Conservation (phyloP, 2,329 filamentous ascomycete species). For the Penicillium sp. region DNA sequence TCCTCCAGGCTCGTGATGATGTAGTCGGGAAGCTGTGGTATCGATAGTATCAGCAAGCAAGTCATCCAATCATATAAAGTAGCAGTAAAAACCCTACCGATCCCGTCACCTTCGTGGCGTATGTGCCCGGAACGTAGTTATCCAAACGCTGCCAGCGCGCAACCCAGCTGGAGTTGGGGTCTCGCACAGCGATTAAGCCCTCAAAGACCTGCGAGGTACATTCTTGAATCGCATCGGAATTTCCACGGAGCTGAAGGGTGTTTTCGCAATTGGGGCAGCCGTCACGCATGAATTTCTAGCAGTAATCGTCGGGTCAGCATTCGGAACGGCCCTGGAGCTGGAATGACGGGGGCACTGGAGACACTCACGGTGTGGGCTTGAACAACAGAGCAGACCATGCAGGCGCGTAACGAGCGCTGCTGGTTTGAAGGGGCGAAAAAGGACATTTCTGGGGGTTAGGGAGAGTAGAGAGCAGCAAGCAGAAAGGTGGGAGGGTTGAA, state of each 20-base stretch:
- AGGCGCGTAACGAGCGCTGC: slow-evolving; percentile 87
- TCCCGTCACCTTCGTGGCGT: slow-evolving; percentile 93
- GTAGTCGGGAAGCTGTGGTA: slow-evolving; percentile 58
- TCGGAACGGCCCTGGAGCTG: not conserved
- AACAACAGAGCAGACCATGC: slow-evolving; percentile 98
- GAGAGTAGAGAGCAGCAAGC: not conserved
- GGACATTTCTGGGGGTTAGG: slow-evolving; percentile 39
- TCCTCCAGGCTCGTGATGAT: slow-evolving; percentile 60
- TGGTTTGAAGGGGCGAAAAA: slow-evolving; percentile 75
- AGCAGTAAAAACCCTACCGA: slow-evolving; percentile 53
- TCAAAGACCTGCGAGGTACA: slow-evolving; percentile 98
- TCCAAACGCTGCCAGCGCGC: slow-evolving; percentile 95
- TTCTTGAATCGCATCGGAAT: slow-evolving; percentile 79
- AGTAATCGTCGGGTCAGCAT: not conserved
- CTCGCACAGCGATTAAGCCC: slow-evolving; percentile 81
- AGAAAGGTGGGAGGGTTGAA: slow-evolving; percentile 5
- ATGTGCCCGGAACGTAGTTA: slow-evolving; percentile 83
- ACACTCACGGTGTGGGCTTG: slow-evolving; percentile 72
- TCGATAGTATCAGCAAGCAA: not conserved
- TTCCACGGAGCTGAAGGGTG: slow-evolving; percentile 80
- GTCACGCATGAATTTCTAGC: slow-evolving; percentile 78
- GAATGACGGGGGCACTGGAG: slow-evolving; percentile 8
- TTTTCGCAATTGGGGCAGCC: slow-evolving; percentile 98
- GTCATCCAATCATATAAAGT: not conserved
- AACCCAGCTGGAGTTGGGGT: slow-evolving; percentile 88